Percentiles rank a stretch among this genome's conserved stretches.
Conservation (phyloP, 116 monocot genomes). For the Thalassia testudinum region DNA sequence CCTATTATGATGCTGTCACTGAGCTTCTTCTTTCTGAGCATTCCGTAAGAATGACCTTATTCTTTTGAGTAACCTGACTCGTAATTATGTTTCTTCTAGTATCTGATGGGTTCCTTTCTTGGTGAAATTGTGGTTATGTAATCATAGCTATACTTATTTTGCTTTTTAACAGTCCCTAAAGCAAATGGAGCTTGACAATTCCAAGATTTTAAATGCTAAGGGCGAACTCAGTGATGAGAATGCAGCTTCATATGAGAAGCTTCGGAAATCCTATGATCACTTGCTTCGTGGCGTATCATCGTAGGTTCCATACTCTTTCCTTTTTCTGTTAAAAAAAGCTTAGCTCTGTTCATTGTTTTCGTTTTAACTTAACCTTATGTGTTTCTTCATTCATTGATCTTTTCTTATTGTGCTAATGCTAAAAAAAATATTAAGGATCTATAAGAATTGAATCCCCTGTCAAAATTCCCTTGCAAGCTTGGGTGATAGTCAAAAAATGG, state of each 20-base stretch:
- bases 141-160: background rate
- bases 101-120: too few relatives aligned
- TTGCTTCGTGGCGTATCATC: conserved; percentile 89
- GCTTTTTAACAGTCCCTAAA: conserved; percentile 43
- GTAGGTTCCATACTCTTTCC: conserved; percentile 60
- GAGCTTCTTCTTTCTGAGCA: conserved; percentile 88
- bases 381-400: too few relatives aligned
- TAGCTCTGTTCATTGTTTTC: too few relatives aligned
- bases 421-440: too few relatives aligned
- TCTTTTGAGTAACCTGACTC: too few relatives aligned
- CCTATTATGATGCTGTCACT: conserved; percentile 78
- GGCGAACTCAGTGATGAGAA: conserved; percentile 95
- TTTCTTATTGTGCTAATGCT: too few relatives aligned
- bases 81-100: too few relatives aligned
- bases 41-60: conserved; percentile 32
- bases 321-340: too few relatives aligned
- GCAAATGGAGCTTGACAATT: conserved; percentile 86
- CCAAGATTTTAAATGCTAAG: conserved; percentile 77
- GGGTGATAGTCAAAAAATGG: too few relatives aligned
- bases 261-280: conserved; percentile 79
- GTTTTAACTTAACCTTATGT: too few relatives aligned
- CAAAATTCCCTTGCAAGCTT: too few relatives aligned
- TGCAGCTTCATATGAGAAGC: conserved; percentile 78
- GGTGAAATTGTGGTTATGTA: background rate
- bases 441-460: too few relatives aligned